Evolutionary conservation across 1,139 yeast genomes (phyloP).

Genomic region (Taphrina flavorubra): DNA sequence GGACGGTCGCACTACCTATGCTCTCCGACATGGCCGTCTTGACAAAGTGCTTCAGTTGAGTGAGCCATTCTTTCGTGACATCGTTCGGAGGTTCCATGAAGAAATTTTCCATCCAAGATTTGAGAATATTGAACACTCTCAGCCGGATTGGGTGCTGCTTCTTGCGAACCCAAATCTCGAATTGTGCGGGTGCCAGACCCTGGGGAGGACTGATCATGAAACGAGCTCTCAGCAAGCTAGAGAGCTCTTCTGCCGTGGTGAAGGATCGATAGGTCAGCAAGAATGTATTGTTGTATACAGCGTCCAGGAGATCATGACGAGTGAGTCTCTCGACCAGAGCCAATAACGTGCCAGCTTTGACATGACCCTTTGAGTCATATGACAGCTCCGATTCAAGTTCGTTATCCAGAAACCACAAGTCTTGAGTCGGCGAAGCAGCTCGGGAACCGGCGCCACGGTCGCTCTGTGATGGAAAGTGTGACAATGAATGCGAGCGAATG

Average conservation of each 20-base stretch:
- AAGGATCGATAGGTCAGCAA: slow-evolving; percentile 78
- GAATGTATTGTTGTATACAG: slow-evolving; percentile 71
- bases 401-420: slow-evolving; percentile 75
- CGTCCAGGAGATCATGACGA: slow-evolving; percentile 73
- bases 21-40: slow-evolving; percentile 51
- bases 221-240: slow-evolving; percentile 66
- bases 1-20: slow-evolving; percentile 44
- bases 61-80: slow-evolving; percentile 37
- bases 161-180: slow-evolving; percentile 75
- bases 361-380: slow-evolving; percentile 71
- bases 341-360: slow-evolving; percentile 84
- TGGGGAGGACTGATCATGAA: slow-evolving; percentile 84
- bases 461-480: slow-evolving; percentile 47
- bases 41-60: slow-evolving; percentile 63
- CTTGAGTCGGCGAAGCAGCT: neutral
- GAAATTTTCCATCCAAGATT: slow-evolving; percentile 70
- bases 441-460: neutral
- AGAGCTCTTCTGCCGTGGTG: slow-evolving; percentile 69
- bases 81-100: slow-evolving; percentile 69
- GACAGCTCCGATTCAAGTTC: slow-evolving; percentile 77
- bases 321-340: slow-evolving; percentile 85
- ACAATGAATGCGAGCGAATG: slow-evolving; percentile 47
- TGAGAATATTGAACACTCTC: slow-evolving; percentile 74
- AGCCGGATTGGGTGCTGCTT: slow-evolving; percentile 69
- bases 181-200: slow-evolving; percentile 83